Percentiles rank a stretch among this genome's conserved stretches.
Evolutionary conservation across 2,329 filamentous ascomycete species (phyloP).

Genomic region (Microcyclosporella mali): DNA sequence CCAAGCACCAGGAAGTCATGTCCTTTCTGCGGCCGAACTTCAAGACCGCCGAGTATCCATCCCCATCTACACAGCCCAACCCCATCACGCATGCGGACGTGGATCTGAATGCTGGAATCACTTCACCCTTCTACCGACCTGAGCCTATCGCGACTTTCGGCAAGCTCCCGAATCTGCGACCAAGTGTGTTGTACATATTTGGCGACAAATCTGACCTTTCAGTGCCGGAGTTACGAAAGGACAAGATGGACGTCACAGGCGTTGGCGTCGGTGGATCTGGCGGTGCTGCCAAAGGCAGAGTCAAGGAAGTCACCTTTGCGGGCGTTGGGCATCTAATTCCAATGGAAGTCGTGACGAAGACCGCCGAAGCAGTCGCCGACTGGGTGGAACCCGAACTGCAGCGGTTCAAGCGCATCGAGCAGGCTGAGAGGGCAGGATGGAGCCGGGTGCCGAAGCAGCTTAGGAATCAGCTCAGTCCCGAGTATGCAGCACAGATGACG

Average conservation of each 20-base stretch:
- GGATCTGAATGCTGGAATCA: conserved; percentile 18
- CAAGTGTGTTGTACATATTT: conserved; percentile 64
- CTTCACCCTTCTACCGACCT: conserved; percentile 59
- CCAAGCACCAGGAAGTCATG: conserved; percentile 82
- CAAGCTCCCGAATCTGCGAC: conserved; percentile 55
- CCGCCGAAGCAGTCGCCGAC: conserved; percentile 48
- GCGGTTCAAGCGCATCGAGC: conserved; percentile 31
- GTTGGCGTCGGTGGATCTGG: conserved; percentile 62
- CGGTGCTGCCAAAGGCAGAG: conserved; percentile 57
- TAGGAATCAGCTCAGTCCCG: conserved; percentile 26
- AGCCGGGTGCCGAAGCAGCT: conserved; percentile 21
- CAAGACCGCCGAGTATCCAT: conserved; percentile 14
- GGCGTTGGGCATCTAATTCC: conserved; percentile 73
- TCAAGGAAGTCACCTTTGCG: conserved; percentile 59
- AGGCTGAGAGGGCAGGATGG: conserved; percentile 24
- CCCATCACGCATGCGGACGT: conserved; percentile 41
- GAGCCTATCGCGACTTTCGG: conserved; percentile 54
- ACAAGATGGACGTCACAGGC: conserved; percentile 61
- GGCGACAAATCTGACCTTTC: conserved; percentile 57
- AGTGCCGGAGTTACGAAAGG: conserved; percentile 42
- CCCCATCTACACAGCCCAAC: conserved; percentile 31
- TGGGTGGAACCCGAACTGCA: conserved; percentile 34
- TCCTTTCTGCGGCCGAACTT: conserved; percentile 64
- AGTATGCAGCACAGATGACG: conserved; percentile 21
- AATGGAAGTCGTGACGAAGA: conserved; percentile 66